Conservation (phyloP, 2,329 filamentous ascomycete genomes). For the Penicillium fuscoglaucum region DNA sequence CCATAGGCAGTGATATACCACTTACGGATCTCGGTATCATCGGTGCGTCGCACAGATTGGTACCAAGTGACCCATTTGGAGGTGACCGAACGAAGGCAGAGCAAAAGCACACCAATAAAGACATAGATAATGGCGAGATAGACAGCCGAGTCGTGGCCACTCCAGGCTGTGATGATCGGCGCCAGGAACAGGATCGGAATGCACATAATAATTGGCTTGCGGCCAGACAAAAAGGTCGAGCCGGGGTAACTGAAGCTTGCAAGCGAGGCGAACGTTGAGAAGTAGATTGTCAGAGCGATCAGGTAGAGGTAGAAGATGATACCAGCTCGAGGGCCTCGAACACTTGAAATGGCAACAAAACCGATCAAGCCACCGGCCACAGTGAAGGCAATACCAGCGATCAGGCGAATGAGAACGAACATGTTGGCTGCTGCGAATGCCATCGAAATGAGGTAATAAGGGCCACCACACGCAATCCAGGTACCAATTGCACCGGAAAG, state of each 20-base stretch:
- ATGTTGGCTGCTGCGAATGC: constrained; percentile 57
- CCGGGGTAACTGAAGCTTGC: constrained; percentile 57
- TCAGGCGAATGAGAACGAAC: constrained; percentile 55
- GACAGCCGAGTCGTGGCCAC: constrained; percentile 55
- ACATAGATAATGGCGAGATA: constrained; percentile 57
- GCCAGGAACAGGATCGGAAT: constrained; percentile 59
- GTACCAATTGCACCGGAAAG: constrained; percentile 62
- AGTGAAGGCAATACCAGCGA: constrained; percentile 53
- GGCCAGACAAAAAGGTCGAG: constrained; percentile 58
- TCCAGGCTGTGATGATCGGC: constrained; percentile 57
- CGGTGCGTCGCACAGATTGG: constrained; percentile 40
- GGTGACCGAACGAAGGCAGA: constrained; percentile 56
- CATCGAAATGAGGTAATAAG: constrained; percentile 61
- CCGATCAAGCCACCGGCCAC: constrained; percentile 56
- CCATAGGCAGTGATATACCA: constrained; percentile 41
- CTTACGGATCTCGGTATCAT: constrained; percentile 43
- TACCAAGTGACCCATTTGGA: constrained; percentile 62
- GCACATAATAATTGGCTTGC: constrained; percentile 56
- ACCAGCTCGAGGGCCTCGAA: constrained; percentile 48
- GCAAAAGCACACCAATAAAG: constrained; percentile 54
- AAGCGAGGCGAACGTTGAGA: constrained; percentile 57
- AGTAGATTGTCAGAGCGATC: constrained; percentile 58
- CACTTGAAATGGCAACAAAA: constrained; percentile 52
- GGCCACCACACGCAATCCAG: constrained; percentile 63
- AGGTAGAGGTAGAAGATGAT: constrained; percentile 63